phyloP scores from a whole-genome alignment of 768 basidiomycete genomes.

The Termitomyces sp. region DNA sequence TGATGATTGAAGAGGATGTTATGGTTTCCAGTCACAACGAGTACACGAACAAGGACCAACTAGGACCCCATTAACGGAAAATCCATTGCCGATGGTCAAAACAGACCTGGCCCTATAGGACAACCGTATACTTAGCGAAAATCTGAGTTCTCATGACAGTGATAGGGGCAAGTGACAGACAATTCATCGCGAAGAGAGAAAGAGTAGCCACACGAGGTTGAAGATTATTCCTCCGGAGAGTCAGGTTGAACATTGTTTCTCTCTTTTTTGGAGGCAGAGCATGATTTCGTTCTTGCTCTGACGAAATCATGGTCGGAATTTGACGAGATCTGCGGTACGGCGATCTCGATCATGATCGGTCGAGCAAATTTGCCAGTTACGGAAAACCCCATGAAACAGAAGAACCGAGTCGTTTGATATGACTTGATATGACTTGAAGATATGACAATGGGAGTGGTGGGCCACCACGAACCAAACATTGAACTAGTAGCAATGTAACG shows the following conservation, averaged over 20 bases:
- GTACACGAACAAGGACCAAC: too few relatives aligned
- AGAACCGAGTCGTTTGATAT: neutral
- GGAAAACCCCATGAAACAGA: neutral
- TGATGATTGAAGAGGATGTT: too few relatives aligned
- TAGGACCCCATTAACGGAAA: too few relatives aligned
- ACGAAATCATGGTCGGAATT: slow-evolving; percentile 1
- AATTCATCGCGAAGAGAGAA: slow-evolving; percentile 18
- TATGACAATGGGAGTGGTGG: neutral
- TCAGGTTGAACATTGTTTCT: neutral
- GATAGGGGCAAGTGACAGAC: too few relatives aligned
- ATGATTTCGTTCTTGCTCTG: slow-evolving; percentile 3
- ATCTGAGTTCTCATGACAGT: too few relatives aligned
- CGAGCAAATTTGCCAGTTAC: neutral
- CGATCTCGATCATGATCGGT: slow-evolving; percentile 16
- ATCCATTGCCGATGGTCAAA: too few relatives aligned
- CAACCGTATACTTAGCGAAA: too few relatives aligned
- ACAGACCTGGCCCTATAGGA: too few relatives aligned
- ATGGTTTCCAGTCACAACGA: too few relatives aligned
- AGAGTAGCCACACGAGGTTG: slow-evolving; percentile 18
- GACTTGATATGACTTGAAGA: too few relatives aligned
- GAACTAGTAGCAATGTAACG: neutral
- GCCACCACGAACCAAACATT: neutral
- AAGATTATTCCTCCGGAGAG: slow-evolving; percentile 12
- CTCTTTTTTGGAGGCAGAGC: neutral
- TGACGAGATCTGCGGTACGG: slow-evolving; percentile 9